Percentiles rank a stretch among this genome's conserved stretches.
phyloP scores from a whole-genome alignment of 2,329 filamentous ascomycete genomes.

The Colletotrichum ledebouriae region DNA sequence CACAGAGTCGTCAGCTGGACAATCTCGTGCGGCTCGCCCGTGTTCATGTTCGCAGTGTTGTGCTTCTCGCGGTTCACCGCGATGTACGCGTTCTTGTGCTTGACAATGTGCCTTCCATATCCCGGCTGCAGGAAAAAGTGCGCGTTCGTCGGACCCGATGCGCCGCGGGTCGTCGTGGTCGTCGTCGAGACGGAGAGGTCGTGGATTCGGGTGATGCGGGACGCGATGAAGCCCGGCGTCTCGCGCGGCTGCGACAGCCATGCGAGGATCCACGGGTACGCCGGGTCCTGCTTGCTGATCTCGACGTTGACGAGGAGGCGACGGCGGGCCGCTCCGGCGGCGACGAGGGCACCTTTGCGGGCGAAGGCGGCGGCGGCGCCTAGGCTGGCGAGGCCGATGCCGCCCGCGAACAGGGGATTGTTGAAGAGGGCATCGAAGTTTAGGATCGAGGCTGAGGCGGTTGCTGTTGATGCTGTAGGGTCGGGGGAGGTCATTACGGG shows the following conservation, averaged over 20 bases:
- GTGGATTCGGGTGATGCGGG: constrained; percentile 70
- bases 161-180: constrained; percentile 71
- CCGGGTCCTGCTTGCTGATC: constrained; percentile 92
- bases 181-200: constrained; percentile 70
- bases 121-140: constrained; percentile 92
- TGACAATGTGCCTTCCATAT: constrained; percentile 88
- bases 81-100: constrained; percentile 89
- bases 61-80: constrained; percentile 89
- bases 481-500: constrained; percentile 33
- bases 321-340: constrained; percentile 80
- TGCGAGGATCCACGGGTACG: constrained; percentile 93
- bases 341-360: constrained; percentile 80
- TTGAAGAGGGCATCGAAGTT: constrained; percentile 71
- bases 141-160: constrained; percentile 75
- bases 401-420: constrained; percentile 76
- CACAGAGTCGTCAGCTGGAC: constrained; percentile 93
- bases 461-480: constrained; percentile 2
- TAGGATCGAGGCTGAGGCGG: background rate
- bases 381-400: constrained; percentile 91
- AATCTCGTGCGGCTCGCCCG: constrained; percentile 93
- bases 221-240: constrained; percentile 69
- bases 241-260: constrained; percentile 92
- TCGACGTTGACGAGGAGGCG: constrained; percentile 95
- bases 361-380: constrained; percentile 86
- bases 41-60: constrained; percentile 82